Evolutionary conservation across 2,329 filamentous ascomycete genomes (phyloP).

Genomic region (Microcera coccophila): DNA sequence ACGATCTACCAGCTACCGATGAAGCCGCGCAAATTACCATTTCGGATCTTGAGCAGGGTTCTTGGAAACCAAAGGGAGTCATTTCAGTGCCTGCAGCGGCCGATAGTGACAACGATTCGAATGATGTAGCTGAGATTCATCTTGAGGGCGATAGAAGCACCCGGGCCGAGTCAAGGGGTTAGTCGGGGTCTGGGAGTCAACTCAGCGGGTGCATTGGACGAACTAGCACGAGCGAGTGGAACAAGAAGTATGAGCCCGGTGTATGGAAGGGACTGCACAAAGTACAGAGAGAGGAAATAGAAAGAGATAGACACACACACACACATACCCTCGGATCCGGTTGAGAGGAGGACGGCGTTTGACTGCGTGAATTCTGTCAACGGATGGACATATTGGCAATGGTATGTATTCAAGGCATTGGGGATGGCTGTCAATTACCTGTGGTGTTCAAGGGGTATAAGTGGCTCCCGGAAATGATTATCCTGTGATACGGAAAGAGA

Average conservation of each 20-base stretch:
- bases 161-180: background rate
- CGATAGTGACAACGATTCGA: conserved; percentile 37
- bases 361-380: conserved; percentile 16
- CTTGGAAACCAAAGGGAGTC: conserved; percentile 36
- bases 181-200: background rate
- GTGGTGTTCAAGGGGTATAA: background rate
- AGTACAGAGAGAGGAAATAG: conserved; percentile 17
- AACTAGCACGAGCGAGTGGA: background rate
- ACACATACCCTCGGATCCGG: conserved; percentile 6
- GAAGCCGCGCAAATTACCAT: conserved; percentile 14
- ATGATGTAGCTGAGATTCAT: conserved; percentile 49
- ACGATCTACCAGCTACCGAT: conserved; percentile 14
- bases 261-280: background rate
- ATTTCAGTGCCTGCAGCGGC: conserved; percentile 38
- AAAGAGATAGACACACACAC: too few relatives aligned
- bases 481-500: background rate
- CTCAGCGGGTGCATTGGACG: background rate
- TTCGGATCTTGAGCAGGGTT: conserved; percentile 29
- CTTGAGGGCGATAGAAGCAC: conserved; percentile 37
- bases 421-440: background rate
- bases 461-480: background rate
- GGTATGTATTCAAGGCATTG: background rate
- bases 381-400: conserved; percentile 4
- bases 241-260: background rate
- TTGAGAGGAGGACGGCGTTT: conserved; percentile 14